phyloP scores from a whole-genome alignment of 352 stramenopile genomes.

The Phytophthora pisi region DNA sequence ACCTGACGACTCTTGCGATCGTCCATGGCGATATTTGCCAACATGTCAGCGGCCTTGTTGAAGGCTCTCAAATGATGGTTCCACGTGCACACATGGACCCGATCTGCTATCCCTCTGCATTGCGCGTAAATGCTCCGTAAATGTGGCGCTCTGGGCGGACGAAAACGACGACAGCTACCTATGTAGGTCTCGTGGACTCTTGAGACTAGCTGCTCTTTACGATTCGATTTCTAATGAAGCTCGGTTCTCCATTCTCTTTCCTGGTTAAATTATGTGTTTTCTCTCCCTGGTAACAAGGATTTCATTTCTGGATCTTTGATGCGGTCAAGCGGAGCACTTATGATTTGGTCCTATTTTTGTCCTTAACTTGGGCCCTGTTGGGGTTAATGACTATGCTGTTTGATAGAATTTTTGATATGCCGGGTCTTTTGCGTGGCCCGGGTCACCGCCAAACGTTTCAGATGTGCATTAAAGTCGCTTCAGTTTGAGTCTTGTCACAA shows the following conservation, averaged over 20 bases:
- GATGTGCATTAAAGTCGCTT: too few relatives aligned
- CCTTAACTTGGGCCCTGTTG: too few relatives aligned
- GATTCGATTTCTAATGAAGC: neutral
- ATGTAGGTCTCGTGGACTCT: neutral
- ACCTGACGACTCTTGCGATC: neutral
- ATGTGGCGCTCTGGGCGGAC: neutral
- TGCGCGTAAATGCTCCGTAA: neutral
- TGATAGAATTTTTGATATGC: too few relatives aligned
- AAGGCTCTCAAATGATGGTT: neutral
- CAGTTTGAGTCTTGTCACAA: too few relatives aligned
- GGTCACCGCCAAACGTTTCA: too few relatives aligned
- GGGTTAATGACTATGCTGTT: too few relatives aligned
- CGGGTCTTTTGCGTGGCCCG: too few relatives aligned
- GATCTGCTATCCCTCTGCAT: neutral
- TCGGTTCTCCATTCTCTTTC: neutral
- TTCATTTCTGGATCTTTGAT: too few relatives aligned
- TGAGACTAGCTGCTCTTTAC: neutral
- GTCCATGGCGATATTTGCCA: neutral
- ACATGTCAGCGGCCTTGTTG: neutral
- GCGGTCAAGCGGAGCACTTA: too few relatives aligned
- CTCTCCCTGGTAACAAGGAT: too few relatives aligned
- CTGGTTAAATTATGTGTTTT: too few relatives aligned
- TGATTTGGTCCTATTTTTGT: too few relatives aligned
- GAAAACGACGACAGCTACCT: neutral
- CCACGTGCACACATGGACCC: neutral